Evolutionary conservation across 2,329 filamentous ascomycete genomes (phyloP).

Genomic region (Ophiostoma piceae): DNA sequence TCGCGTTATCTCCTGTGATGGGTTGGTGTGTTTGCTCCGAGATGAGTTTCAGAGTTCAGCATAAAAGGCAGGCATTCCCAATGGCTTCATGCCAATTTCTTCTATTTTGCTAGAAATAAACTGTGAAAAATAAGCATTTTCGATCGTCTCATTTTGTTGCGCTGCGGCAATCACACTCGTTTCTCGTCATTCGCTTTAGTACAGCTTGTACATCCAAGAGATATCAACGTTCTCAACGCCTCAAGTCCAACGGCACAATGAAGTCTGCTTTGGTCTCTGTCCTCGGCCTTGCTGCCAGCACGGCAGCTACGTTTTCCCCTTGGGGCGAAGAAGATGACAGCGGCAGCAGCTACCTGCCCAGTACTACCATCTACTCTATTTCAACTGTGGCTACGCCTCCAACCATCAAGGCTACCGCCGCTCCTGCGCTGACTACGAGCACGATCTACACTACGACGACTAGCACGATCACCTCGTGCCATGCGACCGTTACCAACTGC

Average conservation of each 20-base stretch:
- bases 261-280: neutral
- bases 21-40: too few relatives aligned
- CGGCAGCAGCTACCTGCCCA: neutral
- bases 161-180: neutral
- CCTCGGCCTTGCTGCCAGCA: neutral
- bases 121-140: neutral
- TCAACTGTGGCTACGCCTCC: neutral
- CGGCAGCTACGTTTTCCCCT: neutral
- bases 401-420: neutral
- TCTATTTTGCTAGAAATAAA: neutral
- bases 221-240: neutral
- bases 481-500: conserved; percentile 46
- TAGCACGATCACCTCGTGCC: conserved; percentile 48
- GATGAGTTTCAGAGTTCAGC: neutral
- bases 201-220: neutral
- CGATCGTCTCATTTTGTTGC: neutral
- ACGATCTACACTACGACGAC: conserved; percentile 46
- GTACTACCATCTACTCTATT: neutral
- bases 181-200: neutral
- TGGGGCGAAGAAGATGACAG: neutral
- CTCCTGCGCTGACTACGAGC: conserved; percentile 26
- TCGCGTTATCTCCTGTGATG: too few relatives aligned
- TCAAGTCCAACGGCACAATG: neutral
- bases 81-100: neutral
- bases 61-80: neutral